Evolutionary conservation across 805 yeast species (phyloP).

Genomic region (Ogataea trehalophila): DNA sequence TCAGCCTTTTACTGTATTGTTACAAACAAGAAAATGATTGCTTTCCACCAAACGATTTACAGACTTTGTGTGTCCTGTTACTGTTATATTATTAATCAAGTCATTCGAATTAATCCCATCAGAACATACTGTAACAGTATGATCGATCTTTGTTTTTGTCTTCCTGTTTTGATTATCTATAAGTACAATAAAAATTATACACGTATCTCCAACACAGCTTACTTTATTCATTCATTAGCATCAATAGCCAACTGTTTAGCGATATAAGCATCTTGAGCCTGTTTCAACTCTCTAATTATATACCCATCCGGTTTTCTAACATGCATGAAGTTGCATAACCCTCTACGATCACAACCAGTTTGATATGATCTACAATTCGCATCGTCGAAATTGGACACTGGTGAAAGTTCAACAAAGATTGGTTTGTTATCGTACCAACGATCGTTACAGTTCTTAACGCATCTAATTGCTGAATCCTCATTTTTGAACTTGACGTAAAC

Average conservation of each 20-base stretch:
- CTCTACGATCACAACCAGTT: constrained; percentile 68
- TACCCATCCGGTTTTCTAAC: constrained; percentile 47
- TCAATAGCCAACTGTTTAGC: not conserved
- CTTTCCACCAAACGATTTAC: no score
- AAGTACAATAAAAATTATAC: no score
- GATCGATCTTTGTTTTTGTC: no score
- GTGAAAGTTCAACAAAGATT: constrained; percentile 71
- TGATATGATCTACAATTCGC: constrained; percentile 68
- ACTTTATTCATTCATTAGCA: no score
- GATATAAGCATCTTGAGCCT: constrained; percentile 1
- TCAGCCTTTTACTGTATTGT: no score
- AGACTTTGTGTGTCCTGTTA: no score
- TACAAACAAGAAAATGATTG: no score
- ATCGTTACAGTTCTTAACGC: constrained; percentile 58
- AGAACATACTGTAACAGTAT: no score
- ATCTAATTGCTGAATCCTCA: constrained; percentile 54
- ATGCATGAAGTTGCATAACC: constrained; percentile 85
- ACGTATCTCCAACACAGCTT: no score
- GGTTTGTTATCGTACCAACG: constrained; percentile 84
- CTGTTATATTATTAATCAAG: no score
- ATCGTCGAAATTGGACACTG: constrained; percentile 64
- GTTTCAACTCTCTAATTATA: constrained; percentile 14
- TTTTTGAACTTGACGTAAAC: constrained; percentile 64
- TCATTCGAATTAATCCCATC: no score
- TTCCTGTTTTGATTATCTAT: no score